These are phyloP conservation scores for Leccinum boreale DNA, from an alignment of 768 basidiomycete species.

Conservation along the genomic window DNA sequence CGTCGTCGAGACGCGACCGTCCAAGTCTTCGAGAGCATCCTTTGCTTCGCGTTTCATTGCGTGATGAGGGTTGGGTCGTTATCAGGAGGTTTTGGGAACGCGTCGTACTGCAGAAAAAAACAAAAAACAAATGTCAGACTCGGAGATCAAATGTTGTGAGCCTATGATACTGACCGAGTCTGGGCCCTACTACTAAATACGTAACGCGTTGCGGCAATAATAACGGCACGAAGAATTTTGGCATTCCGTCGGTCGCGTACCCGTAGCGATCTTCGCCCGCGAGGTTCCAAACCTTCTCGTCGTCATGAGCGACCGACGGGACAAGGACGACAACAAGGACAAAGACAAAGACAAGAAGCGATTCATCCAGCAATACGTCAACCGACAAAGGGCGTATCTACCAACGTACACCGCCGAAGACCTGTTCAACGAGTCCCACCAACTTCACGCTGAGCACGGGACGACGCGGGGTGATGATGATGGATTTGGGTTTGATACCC, in stretches of 20 bases:
- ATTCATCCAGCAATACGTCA: constrained; percentile 46
- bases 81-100: neutral
- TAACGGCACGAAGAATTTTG: neutral
- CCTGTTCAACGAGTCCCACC: constrained; percentile 9
- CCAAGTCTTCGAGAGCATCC: constrained; percentile 3
- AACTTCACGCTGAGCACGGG: constrained; percentile 9
- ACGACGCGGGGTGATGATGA: constrained; percentile 14
- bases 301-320: constrained; percentile 25
- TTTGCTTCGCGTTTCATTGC: constrained; percentile 22
- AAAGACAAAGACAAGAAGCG: constrained; percentile 33
- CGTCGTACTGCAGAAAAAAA: neutral
- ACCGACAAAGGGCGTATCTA: constrained; percentile 44
- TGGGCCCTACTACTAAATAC: neutral
- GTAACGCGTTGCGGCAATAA: neutral
- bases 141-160: neutral
- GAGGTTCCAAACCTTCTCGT: neutral
- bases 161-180: neutral
- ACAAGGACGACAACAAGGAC: constrained; percentile 11
- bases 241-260: neutral
- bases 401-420: constrained; percentile 45
- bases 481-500: constrained; percentile 49
- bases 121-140: neutral
- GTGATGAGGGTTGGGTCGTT: neutral
- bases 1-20: constrained; percentile 10
- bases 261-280: neutral